phyloP scores from a whole-genome alignment of 208 protist species.

The Acanthamoeba healyi region DNA sequence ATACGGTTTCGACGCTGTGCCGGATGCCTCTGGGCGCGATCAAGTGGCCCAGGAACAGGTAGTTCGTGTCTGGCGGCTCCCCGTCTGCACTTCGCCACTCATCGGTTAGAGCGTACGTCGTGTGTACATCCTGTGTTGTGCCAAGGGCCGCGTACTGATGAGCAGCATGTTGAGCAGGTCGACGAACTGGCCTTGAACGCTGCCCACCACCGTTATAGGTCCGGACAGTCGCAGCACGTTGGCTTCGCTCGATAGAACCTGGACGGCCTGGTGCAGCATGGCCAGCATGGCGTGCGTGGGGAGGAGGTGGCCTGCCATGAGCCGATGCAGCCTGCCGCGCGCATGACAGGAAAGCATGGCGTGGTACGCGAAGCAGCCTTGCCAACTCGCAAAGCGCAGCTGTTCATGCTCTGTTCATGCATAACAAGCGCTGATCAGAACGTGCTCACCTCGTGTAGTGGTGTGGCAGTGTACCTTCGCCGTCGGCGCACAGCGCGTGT shows the following conservation, averaged over 20 bases:
- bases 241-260: slow-evolving; percentile 89
- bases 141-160: slow-evolving; percentile 88
- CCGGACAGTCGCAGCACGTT: slow-evolving; percentile 97
- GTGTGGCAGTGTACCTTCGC: no score
- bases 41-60: slow-evolving; percentile 97
- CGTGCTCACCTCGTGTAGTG: no score
- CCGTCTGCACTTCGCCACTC: neutral
- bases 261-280: slow-evolving; percentile 81
- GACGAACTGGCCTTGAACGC: slow-evolving; percentile 99
- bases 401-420: no score
- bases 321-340: neutral
- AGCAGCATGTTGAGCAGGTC: slow-evolving; percentile 98
- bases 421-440: no score
- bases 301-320: neutral
- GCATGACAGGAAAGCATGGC: no score
- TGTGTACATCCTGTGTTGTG: neutral
- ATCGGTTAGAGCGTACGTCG: neutral
- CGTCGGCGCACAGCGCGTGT: no score
- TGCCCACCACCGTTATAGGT: slow-evolving; percentile 99
- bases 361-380: neutral
- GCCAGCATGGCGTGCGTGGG: neutral
- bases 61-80: slow-evolving; percentile 92
- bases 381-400: neutral
- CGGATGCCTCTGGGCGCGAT: slow-evolving; percentile 93
- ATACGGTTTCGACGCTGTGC: no score